These are phyloP conservation scores for Rosa chinensis DNA, from an alignment of 306 rosid genomes.

Conservation along the genomic window DNA sequence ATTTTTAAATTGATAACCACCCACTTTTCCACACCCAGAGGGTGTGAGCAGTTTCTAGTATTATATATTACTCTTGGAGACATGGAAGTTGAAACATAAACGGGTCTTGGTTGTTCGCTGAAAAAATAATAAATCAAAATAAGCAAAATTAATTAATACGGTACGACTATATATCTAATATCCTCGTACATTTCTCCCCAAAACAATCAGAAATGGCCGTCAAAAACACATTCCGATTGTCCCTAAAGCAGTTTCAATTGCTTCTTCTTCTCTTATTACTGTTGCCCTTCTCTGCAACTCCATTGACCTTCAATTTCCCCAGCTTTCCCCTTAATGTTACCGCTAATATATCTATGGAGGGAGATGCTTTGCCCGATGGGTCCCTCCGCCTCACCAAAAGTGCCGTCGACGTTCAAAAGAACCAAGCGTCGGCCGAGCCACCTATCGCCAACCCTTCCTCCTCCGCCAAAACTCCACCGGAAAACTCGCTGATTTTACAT, in stretches of 20 bases:
- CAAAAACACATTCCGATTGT: background rate
- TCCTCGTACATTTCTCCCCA: no score
- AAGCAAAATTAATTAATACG: no score
- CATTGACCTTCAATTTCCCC: background rate
- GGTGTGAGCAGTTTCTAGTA: no score
- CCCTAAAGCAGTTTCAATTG: background rate
- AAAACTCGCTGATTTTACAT: background rate
- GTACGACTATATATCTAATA: no score
- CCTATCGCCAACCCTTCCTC: background rate
- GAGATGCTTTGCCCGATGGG: background rate
- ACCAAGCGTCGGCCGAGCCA: background rate
- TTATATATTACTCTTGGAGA: no score
- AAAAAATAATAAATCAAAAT: no score
- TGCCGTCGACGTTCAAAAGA: background rate
- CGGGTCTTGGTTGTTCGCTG: no score
- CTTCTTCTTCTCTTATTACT: background rate
- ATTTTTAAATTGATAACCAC: no score
- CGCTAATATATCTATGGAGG: background rate
- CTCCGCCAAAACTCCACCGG: background rate
- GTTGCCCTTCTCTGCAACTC: background rate
- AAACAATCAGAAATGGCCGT: background rate
- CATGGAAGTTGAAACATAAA: no score
- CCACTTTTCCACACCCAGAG: no score
- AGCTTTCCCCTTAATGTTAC: background rate
- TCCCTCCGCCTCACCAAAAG: background rate